Conservation (phyloP, 345 rosid genomes). For the Pugionium cornutum region DNA sequence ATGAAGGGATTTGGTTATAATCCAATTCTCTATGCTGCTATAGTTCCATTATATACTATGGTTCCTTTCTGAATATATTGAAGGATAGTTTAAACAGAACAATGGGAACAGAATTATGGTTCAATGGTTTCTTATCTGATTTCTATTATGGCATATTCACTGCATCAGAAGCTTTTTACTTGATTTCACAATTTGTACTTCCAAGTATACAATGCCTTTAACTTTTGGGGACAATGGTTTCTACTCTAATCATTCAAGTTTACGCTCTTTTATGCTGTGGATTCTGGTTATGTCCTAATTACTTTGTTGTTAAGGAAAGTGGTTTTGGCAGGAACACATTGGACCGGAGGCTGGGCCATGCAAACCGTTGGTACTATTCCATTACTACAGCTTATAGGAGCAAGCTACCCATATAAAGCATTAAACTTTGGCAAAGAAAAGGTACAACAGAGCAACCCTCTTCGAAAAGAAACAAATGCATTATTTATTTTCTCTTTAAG, state of each 20-base stretch:
- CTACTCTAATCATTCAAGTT: slow-evolving; percentile 28
- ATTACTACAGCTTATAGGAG: slow-evolving; percentile 27
- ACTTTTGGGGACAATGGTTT: slow-evolving; percentile 29
- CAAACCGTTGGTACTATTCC: slow-evolving; percentile 35
- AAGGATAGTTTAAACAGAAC: slow-evolving; percentile 3
- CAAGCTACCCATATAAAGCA: slow-evolving; percentile 44
- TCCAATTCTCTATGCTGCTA: slow-evolving; percentile 9
- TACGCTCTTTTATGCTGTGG: slow-evolving; percentile 27
- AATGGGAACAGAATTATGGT: background rate
- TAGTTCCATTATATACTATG: slow-evolving; percentile 7
- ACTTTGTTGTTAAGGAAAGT: slow-evolving; percentile 48
- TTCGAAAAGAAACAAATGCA: slow-evolving; percentile 35
- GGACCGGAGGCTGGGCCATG: slow-evolving; percentile 39
- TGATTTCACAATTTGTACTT: slow-evolving; percentile 37
- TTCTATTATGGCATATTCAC: slow-evolving; percentile 26
- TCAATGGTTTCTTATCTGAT: slow-evolving; percentile 4
- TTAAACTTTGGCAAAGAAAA: slow-evolving; percentile 38
- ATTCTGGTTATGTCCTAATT: slow-evolving; percentile 34
- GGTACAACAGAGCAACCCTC: slow-evolving; percentile 33
- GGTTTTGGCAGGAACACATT: slow-evolving; percentile 32
- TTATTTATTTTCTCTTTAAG: slow-evolving; percentile 29
- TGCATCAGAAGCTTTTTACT: slow-evolving; percentile 21
- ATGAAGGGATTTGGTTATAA: slow-evolving; percentile 16
- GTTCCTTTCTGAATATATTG: background rate
- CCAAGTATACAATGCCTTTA: slow-evolving; percentile 29